These are phyloP conservation scores for Phyllosticta citribraziliensis DNA, from an alignment of 2,329 filamentous ascomycete genomes.

Conservation along the genomic window DNA sequence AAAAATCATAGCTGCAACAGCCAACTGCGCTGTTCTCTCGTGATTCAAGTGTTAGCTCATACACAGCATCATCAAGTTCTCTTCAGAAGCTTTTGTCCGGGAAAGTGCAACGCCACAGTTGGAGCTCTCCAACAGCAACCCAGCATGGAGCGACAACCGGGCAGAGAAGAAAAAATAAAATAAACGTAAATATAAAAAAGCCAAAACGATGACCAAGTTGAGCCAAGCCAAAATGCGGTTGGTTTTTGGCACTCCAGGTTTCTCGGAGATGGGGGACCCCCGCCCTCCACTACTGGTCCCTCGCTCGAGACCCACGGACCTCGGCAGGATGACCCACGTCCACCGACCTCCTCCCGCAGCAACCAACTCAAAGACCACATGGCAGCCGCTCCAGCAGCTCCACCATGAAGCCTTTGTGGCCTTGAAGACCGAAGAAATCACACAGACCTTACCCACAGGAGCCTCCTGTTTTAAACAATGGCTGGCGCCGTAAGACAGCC, in stretches of 20 bases:
- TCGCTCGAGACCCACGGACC: neutral
- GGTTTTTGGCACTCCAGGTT: neutral
- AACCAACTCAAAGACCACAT: neutral
- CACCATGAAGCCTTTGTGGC: neutral
- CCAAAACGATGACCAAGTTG: too few relatives aligned
- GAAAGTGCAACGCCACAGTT: too few relatives aligned
- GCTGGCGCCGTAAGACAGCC: slow-evolving; percentile 83
- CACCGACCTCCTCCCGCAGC: neutral
- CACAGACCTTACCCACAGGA: neutral
- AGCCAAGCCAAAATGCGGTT: neutral
- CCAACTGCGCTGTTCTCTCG: too few relatives aligned
- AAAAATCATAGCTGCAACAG: too few relatives aligned
- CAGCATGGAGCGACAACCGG: too few relatives aligned
- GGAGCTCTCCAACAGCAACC: too few relatives aligned
- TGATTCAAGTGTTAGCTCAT: too few relatives aligned
- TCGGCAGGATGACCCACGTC: neutral
- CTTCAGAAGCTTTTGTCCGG: too few relatives aligned
- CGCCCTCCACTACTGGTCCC: neutral
- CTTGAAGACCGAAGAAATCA: neutral
- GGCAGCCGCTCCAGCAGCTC: neutral
- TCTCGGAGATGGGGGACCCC: neutral
- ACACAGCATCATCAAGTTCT: too few relatives aligned
- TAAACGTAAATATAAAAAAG: too few relatives aligned
- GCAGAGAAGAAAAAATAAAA: too few relatives aligned
- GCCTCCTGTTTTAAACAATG: slow-evolving; percentile 40